These are phyloP conservation scores for Trichomonascus vanleenenianus DNA, from an alignment of 805 yeast species.

Conservation along the genomic window DNA sequence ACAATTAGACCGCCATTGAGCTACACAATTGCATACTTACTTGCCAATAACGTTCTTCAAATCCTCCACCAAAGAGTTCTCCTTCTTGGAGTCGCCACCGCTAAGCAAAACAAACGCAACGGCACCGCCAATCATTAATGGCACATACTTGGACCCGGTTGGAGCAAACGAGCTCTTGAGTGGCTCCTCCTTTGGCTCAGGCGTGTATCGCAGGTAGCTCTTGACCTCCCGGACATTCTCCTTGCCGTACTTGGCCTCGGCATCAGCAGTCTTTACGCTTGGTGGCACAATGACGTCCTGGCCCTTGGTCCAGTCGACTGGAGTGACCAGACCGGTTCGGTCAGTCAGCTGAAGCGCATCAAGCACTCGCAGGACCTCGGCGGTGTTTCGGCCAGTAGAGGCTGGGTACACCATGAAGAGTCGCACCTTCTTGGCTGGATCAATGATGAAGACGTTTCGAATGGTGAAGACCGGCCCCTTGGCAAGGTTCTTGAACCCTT, in stretches of 20 bases:
- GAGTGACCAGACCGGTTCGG: slow-evolving; percentile 76
- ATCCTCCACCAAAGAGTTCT: slow-evolving; percentile 5
- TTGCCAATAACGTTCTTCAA: slow-evolving; percentile 8
- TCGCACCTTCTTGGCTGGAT: slow-evolving; percentile 84
- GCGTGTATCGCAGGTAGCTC: slow-evolving; percentile 79
- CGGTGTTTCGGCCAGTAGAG: slow-evolving; percentile 88
- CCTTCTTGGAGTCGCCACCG: slow-evolving; percentile 5
- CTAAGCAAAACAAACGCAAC: slow-evolving; percentile 4
- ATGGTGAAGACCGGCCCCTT: slow-evolving; percentile 77
- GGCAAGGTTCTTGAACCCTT: slow-evolving; percentile 64
- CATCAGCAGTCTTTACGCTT: slow-evolving; percentile 68
- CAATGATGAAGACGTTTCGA: slow-evolving; percentile 87
- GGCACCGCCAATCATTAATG: slow-evolving; percentile 5
- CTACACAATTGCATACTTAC: slow-evolving; percentile 9
- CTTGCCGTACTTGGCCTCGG: slow-evolving; percentile 68
- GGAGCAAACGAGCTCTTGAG: slow-evolving; percentile 1
- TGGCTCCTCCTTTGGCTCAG: slow-evolving; percentile 19
- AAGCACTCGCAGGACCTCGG: slow-evolving; percentile 83
- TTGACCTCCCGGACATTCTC: slow-evolving; percentile 68
- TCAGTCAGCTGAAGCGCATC: slow-evolving; percentile 78
- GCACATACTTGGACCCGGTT: slow-evolving; percentile 1
- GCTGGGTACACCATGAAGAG: slow-evolving; percentile 86
- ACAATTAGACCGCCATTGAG: too few species aligned
- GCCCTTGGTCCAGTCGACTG: slow-evolving; percentile 85
- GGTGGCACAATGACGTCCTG: slow-evolving; percentile 92